Conservation (phyloP, 257 asterid genomes). For the Ocimum tenuiflorum region DNA sequence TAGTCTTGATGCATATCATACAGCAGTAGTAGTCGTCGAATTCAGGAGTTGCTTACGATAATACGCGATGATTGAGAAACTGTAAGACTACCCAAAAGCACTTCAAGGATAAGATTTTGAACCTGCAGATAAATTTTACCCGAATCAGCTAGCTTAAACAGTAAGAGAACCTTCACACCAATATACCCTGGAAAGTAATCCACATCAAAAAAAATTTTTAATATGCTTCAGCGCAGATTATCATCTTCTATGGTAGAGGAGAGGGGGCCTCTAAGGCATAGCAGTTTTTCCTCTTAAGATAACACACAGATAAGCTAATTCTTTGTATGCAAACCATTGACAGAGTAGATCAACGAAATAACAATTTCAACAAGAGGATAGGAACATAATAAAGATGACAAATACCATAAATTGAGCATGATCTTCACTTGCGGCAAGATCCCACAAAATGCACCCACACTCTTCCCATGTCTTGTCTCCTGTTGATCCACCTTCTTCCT, state of each 20-base stretch:
- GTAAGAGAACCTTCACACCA: neutral
- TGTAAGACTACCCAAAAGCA: slow-evolving; percentile 64
- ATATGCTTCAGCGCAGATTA: neutral
- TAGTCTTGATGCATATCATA: neutral
- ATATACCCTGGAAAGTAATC: neutral
- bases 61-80: slow-evolving; percentile 60
- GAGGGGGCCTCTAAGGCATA: neutral
- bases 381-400: slow-evolving; percentile 12
- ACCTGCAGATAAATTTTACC: slow-evolving; percentile 40
- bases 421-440: slow-evolving; percentile 81
- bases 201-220: neutral
- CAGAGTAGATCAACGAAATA: slow-evolving; percentile 3
- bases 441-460: slow-evolving; percentile 92
- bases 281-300: neutral
- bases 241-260: neutral
- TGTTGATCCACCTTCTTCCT: slow-evolving; percentile 24
- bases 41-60: slow-evolving; percentile 44
- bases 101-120: slow-evolving; percentile 79
- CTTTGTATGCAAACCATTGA: neutral
- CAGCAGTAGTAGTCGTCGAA: neutral
- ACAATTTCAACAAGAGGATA: neutral
- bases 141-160: neutral
- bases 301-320: neutral
- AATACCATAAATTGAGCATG: slow-evolving; percentile 85
- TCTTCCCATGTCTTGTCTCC: slow-evolving; percentile 75